Evolutionary conservation across 2,329 filamentous ascomycete genomes (phyloP), one percentile per base, ranked within the genome.

Genomic region (Aspergillus sp.): DNA sequence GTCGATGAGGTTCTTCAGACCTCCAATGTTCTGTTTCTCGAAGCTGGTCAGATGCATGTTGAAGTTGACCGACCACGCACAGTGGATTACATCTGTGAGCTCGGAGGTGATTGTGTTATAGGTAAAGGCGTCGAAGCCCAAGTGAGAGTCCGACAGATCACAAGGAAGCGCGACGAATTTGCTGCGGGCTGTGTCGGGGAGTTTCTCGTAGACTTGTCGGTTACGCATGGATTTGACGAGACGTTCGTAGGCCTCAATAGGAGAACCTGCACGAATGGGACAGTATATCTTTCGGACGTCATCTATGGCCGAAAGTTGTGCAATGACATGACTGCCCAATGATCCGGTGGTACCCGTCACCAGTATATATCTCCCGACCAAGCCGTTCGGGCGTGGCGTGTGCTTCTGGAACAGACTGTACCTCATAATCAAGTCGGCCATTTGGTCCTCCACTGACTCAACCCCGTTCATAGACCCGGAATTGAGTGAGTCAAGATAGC

Each of bases 31-130:
- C 36, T 74, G 73, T 45, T 76, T n/a, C n/a, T n/a, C 76, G 59
- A 87, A 87, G 54, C 78, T 81, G 36, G 68, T 69, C 1, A 87
- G 71, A 3, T 78, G 76, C 49, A 84, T 72, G 21, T 78, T 79
- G 71, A 87, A 87, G 66, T 87, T 87, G 16, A 87, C 85, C 2
- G 80, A 76, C 85, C 85, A 87, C 17, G 84, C 84, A 6, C 84
- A 75, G 63, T 87, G 84, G 50, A 88, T 78, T 16, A 89, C 73
- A 2, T 77, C 65, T 1, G 79, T 81, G 1, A 75, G 68, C 51
- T 78, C 69, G 3, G 58, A 56, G 3, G 70, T 67, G 1, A 86
- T 62, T 2, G 64, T 54, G 2, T 67, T 52, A 61, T 81, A 81
- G 5, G 69, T 61, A 1, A 69, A 60, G 1, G 64, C 53, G 3